Base-by-base conservation (phyloP, 2,329 filamentous ascomycete species). In the Pestalotiopsis sp. region DNA sequence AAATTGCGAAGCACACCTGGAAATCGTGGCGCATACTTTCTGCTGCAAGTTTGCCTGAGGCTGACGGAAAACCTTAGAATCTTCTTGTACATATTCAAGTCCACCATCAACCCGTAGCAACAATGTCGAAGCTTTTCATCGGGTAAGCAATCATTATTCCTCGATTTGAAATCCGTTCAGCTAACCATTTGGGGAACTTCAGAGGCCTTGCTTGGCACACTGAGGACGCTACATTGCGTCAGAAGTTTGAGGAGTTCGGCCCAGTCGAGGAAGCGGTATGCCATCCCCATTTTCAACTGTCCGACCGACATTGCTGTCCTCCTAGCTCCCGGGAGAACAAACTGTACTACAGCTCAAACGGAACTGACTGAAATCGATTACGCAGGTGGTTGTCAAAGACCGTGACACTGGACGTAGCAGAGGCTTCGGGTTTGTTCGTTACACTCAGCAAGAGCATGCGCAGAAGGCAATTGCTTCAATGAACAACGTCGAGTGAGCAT, bases 181-280 rank as follows among this genome's bases (percentile, higher is more conserved):
- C 56, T 70, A 64, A 64, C 61, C 23, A 11, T 67, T 70, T 70
- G 68, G 66, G 68, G 69, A 59, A 72, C 57, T 25, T 12, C 68
- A 97, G 95, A 79, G 96, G 96, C 88, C 94, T 99, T 75, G 94
- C 96, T 78, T 99, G 96, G 96, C 95, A 98, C 85, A 99, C 96
- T 73, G 94, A 97, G 82, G 95, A 98, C 83, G 83, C 84, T 59
- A 94, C 93, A 74, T 86, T 99, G 73, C 92, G 93, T 78, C 85
- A 92, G 79, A 97, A 97, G 83, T 99, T 99, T 81, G 92, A 95
- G 81, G 92, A 96, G 81, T 98, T 93, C 79, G 95, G 95, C 70
- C 85, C 86, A 57, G 92, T 99, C 74, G 94, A 98, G 81, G 95
- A 99, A 90, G 96, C 96, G 76, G 96, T 98, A 89, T 83, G 94